These are phyloP conservation scores for Syzygium jambos DNA, from an alignment of 345 rosid genomes.

Conservation along the genomic window DNA sequence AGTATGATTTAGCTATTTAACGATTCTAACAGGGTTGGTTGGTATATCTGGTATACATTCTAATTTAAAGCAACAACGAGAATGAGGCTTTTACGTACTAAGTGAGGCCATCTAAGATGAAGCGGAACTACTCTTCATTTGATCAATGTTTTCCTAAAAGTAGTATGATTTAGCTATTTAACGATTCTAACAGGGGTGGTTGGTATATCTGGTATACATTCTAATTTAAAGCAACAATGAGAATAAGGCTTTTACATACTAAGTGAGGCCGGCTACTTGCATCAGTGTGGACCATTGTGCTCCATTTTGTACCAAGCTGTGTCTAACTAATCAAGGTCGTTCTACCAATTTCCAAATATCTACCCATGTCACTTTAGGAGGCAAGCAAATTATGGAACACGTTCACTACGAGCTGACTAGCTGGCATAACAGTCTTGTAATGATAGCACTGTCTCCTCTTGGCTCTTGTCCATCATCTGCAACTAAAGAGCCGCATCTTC, in stretches of 20 bases:
- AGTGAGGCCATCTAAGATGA: neutral
- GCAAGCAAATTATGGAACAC: neutral
- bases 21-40: neutral
- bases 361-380: neutral
- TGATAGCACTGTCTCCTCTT: neutral
- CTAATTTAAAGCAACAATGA: neutral
- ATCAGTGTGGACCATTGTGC: neutral
- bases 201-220: neutral
- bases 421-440: neutral
- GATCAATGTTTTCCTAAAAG: neutral
- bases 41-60: neutral
- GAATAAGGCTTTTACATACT: neutral
- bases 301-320: neutral
- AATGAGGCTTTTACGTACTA: neutral
- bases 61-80: neutral
- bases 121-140: neutral
- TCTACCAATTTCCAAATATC: neutral
- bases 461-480: neutral
- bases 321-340: neutral
- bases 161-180: neutral
- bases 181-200: neutral
- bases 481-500: neutral
- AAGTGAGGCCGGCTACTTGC: neutral
- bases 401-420: neutral
- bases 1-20: neutral